Evolutionary conservation across 1,139 yeast species (phyloP).

Genomic region (Yamadazyma membranifaciens): DNA sequence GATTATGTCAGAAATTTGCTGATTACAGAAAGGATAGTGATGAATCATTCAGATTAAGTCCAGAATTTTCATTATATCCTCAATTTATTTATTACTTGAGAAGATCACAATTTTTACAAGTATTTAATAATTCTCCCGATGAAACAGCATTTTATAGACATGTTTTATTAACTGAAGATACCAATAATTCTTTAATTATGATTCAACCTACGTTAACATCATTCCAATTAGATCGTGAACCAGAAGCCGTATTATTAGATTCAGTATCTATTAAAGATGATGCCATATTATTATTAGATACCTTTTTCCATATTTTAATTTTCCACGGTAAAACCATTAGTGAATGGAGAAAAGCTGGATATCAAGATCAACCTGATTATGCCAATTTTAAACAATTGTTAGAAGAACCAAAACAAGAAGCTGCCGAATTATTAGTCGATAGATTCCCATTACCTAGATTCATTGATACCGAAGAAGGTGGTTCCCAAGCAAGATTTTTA

Average conservation of each 20-base stretch:
- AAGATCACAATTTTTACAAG: constrained; percentile 94
- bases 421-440: constrained; percentile 85
- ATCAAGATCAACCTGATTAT: constrained; percentile 88
- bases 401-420: constrained; percentile 89
- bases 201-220: constrained; percentile 94
- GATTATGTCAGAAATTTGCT: constrained; percentile 52
- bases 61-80: constrained; percentile 63
- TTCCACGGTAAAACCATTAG: constrained; percentile 95
- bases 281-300: constrained; percentile 81
- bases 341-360: constrained; percentile 94
- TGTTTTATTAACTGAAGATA: constrained; percentile 85
- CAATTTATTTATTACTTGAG: constrained; percentile 95
- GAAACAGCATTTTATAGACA: constrained; percentile 98
- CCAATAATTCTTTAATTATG: constrained; percentile 92
- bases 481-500: constrained; percentile 84
- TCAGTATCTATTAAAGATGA: constrained; percentile 91
- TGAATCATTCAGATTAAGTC: constrained; percentile 46
- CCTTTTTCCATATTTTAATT: constrained; percentile 93
- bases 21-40: constrained; percentile 50
- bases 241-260: constrained; percentile 92
- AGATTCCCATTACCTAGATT: constrained; percentile 97
- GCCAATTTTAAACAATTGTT: constrained; percentile 82
- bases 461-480: constrained; percentile 90
- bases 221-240: constrained; percentile 75
- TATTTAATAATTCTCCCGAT: constrained; percentile 96